These are phyloP conservation scores for Cercospora beticola DNA, from an alignment of 2,329 filamentous ascomycete species.

Conservation along the genomic window DNA sequence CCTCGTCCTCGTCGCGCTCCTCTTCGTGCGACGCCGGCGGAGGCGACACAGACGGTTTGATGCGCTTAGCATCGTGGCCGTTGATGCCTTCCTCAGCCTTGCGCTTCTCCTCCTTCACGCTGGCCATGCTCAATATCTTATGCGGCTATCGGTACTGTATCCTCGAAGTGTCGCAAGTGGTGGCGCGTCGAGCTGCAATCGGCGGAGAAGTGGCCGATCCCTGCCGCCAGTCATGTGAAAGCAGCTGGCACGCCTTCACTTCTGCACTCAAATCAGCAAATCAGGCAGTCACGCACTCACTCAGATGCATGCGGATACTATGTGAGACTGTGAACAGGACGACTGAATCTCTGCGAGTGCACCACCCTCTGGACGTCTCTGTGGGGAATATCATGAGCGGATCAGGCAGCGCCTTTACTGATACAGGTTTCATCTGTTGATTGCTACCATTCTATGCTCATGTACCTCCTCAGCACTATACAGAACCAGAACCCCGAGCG, in stretches of 20 bases:
- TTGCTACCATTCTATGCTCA: neutral
- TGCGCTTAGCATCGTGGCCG: slow-evolving; percentile 60
- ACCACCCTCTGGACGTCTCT: neutral
- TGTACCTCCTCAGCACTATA: neutral
- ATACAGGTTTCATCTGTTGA: neutral
- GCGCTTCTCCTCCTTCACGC: slow-evolving; percentile 55
- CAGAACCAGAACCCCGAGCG: slow-evolving; percentile 2
- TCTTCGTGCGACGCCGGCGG: slow-evolving; percentile 37
- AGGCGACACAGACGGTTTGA: slow-evolving; percentile 52
- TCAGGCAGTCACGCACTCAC: neutral
- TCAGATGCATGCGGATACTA: neutral
- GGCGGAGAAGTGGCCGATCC: slow-evolving; percentile 2
- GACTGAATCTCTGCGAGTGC: neutral
- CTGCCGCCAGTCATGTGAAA: slow-evolving; percentile 2
- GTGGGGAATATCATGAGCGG: neutral
- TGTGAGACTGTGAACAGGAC: neutral
- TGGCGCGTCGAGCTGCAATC: neutral
- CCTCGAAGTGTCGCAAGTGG: neutral
- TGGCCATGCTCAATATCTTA: slow-evolving; percentile 19
- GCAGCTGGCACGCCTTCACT: neutral
- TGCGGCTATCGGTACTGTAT: neutral
- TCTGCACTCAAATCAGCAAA: neutral
- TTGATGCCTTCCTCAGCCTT: slow-evolving; percentile 67
- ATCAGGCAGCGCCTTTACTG: neutral
- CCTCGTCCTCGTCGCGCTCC: slow-evolving; percentile 17